A percentile compares a stretch with the other conserved stretches of the same genome.
These are phyloP conservation scores for Akanthomyces dipterigenus DNA, from an alignment of 2,329 filamentous ascomycete genomes.

Conservation along the genomic window DNA sequence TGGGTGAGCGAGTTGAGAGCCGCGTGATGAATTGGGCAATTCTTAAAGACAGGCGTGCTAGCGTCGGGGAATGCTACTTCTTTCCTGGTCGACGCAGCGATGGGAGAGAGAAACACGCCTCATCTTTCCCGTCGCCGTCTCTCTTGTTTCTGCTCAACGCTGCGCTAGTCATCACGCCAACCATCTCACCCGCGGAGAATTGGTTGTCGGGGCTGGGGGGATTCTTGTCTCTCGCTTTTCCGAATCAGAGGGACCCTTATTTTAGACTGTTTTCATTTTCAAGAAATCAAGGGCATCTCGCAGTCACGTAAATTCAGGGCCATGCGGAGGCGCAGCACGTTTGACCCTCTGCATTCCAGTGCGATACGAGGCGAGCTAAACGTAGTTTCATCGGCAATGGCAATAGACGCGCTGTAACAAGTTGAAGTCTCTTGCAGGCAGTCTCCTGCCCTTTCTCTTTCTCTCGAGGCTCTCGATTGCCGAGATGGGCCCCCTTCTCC, in stretches of 20 bases:
- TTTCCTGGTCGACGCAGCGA: background rate
- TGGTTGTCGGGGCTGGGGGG: background rate
- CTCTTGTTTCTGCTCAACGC: background rate
- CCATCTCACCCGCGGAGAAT: background rate
- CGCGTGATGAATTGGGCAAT: background rate
- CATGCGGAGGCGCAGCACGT: slow-evolving; percentile 4
- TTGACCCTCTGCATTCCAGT: background rate
- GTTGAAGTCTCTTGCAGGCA: no score
- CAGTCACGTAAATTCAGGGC: background rate
- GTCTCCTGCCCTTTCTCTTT: no score
- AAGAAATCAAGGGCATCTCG: background rate
- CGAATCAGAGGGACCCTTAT: background rate
- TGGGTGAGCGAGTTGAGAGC: background rate
- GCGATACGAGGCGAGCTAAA: background rate
- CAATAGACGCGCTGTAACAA: background rate
- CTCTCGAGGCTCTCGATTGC: background rate
- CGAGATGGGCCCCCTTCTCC: background rate
- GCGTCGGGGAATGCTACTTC: background rate
- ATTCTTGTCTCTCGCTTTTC: background rate
- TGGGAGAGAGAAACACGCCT: no score
- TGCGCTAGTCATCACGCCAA: background rate
- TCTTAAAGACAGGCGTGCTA: background rate
- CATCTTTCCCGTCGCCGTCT: background rate
- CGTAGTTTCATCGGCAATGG: background rate
- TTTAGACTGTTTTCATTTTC: background rate